Evolutionary conservation across 768 basidiomycete genomes (phyloP).

Genomic region (Tricholomella constricta): DNA sequence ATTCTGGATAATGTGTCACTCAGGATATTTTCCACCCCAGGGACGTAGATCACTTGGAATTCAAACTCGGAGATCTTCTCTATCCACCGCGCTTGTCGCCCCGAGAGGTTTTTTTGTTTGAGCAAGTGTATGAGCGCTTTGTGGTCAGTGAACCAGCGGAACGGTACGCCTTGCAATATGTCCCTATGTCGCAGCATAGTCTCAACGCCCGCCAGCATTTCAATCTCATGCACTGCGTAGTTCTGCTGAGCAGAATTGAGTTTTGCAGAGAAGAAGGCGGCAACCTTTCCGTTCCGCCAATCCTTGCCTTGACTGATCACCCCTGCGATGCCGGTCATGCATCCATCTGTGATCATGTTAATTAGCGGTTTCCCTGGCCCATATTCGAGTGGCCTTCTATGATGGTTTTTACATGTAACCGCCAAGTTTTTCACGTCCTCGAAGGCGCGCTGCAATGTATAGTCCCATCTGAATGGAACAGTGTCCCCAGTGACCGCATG

Average conservation of each 20-base stretch:
- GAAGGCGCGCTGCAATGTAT: slow-evolving; percentile 1
- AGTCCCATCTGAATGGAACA: not conserved
- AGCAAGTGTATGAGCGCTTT: no score
- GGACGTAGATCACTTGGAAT: no score
- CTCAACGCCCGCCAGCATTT: no score
- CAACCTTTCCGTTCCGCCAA: not conserved
- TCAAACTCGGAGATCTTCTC: no score
- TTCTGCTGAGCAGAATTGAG: not conserved
- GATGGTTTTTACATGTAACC: not conserved
- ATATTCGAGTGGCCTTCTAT: not conserved
- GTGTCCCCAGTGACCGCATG: not conserved
- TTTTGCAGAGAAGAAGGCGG: slow-evolving; percentile 5
- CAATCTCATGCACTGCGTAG: no score
- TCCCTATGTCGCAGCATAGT: no score
- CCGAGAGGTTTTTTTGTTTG: no score
- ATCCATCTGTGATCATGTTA: slow-evolving; percentile 4
- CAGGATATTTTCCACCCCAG: no score
- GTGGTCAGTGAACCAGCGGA: no score
- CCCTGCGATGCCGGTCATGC: not conserved
- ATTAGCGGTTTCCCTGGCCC: not conserved
- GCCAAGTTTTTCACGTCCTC: not conserved
- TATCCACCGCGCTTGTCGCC: no score
- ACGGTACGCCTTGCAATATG: no score
- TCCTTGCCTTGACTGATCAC: not conserved
- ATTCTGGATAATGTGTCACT: no score